Evolutionary conservation across 305 asterid genomes (phyloP), one percentile per base, ranked within the genome.

Genomic region (Caryopteris hybrid): DNA sequence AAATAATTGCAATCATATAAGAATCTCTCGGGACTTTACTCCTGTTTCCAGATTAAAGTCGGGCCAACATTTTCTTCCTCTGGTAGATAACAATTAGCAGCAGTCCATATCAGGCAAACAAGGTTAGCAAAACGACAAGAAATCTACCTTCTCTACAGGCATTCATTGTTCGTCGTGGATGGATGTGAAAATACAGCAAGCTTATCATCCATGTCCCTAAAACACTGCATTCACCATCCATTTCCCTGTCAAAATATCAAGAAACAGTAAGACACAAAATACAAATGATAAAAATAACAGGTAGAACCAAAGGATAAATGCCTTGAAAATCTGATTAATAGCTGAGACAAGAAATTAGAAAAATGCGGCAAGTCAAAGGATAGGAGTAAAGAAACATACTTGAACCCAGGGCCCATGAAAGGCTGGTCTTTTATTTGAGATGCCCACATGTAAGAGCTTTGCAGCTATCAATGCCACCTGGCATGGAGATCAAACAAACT

Each of bases 401-500:
- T 75, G 76, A 89, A 82, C 36, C 43, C 60, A 34, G 88, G 88
- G 59, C 87, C 86, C 62, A 25, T 56, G 60, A 72, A 78, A 70
- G 79, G 75, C 64, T 57, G 80, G 66, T 61, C 61, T 43, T 42
- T 62, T 48, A 18, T 70, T 51, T 51, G 46, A 77, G 70, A 36
- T 23, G 67, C 33, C 68, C 73, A 52, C 79, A 87, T 45, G 78
- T 77, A 46, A 76, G 76, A 74, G 76, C 82, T 64, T 73, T 70
- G 51, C 47, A 71, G 76, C 81, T 79, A 77, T 76, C 83, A 46
- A 74, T 31, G 56, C 74, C 71, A 71, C 75, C 76, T 10, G 86
- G 86, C 80, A 77, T 39, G 77, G 86, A 61, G 84, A 80, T 79
- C 89, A 79, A 70, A 80, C 71, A 73, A 83, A 75, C 77, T 77